Evolutionary conservation across 108 stramenopile genomes (phyloP).

Genomic region (Pseudonitzschia delicatissima): DNA sequence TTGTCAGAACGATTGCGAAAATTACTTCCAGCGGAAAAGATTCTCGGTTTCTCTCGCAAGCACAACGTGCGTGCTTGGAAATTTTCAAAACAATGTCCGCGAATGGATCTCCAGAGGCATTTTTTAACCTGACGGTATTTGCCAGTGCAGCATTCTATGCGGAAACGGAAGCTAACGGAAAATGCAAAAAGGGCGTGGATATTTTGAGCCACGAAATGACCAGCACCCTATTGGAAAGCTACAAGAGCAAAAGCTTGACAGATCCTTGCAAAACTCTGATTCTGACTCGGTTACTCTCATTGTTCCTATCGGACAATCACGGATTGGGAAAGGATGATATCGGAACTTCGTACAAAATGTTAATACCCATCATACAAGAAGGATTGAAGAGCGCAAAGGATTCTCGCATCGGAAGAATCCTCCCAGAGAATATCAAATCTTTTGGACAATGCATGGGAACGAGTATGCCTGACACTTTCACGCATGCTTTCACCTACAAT

Average conservation of each 20-base stretch:
- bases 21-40: conserved; percentile 36
- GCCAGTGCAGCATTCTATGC: conserved; percentile 20
- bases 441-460: conserved; percentile 31
- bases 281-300: conserved; percentile 42
- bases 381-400: conserved; percentile 43
- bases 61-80: conserved; percentile 63
- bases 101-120: conserved; percentile 59
- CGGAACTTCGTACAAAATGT: conserved; percentile 36
- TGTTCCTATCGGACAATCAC: conserved; percentile 36
- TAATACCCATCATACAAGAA: conserved; percentile 45
- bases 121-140: conserved; percentile 43
- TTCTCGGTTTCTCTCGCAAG: conserved; percentile 70
- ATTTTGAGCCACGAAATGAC: conserved; percentile 61
- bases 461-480: conserved; percentile 12
- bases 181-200: conserved; percentile 33
- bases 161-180: conserved; percentile 21
- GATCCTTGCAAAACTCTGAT: conserved; percentile 47
- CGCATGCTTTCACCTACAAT: conserved; percentile 16
- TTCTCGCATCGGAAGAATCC: conserved; percentile 16
- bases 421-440: conserved; percentile 9
- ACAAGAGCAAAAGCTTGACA: conserved; percentile 36
- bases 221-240: conserved; percentile 39
- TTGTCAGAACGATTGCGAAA: conserved; percentile 44
- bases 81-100: conserved; percentile 64
- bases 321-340: background rate